Evolutionary conservation across 768 basidiomycete genomes (phyloP).

Genomic region (Postia placenta): DNA sequence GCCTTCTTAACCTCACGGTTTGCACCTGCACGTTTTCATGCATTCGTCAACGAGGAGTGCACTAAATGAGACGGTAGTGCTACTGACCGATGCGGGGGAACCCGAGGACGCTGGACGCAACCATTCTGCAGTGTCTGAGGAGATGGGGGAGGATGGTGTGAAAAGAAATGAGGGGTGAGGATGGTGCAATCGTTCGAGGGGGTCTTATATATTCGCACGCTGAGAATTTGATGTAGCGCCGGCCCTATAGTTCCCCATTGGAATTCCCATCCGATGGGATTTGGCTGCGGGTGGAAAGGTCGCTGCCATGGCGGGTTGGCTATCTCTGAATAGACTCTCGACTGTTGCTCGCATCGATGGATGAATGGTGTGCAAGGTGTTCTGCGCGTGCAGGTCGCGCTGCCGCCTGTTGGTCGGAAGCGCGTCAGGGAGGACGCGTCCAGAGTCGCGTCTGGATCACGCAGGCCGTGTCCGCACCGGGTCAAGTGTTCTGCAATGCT

Average conservation of each 20-base stretch:
- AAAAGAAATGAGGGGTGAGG: slow-evolving; percentile 8
- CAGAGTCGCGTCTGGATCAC: too few species aligned
- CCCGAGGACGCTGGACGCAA: slow-evolving; percentile 48
- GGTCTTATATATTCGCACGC: slow-evolving; percentile 2
- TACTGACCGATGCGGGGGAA: slow-evolving; percentile 51
- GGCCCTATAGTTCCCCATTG: neutral
- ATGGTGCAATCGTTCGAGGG: neutral
- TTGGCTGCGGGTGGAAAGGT: too few species aligned
- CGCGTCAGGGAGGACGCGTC: too few species aligned
- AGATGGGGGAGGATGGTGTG: slow-evolving; percentile 14
- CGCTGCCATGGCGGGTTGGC: too few species aligned
- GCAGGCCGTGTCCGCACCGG: too few species aligned
- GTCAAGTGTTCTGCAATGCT: too few species aligned
- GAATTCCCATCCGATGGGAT: neutral
- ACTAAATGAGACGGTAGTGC: neutral
- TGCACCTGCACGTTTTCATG: slow-evolving; percentile 47
- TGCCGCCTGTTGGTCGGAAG: too few species aligned
- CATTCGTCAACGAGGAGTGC: neutral
- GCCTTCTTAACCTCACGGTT: slow-evolving; percentile 97
- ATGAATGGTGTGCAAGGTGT: too few species aligned
- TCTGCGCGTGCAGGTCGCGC: too few species aligned
- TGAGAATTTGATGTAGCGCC: slow-evolving; percentile 4
- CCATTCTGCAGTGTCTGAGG: slow-evolving; percentile 27
- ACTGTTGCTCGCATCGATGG: too few species aligned
- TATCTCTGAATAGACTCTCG: too few species aligned